Base-by-base conservation (phyloP, 495 filamentous ascomycete species). In the Podospora pseudopauciseta region DNA sequence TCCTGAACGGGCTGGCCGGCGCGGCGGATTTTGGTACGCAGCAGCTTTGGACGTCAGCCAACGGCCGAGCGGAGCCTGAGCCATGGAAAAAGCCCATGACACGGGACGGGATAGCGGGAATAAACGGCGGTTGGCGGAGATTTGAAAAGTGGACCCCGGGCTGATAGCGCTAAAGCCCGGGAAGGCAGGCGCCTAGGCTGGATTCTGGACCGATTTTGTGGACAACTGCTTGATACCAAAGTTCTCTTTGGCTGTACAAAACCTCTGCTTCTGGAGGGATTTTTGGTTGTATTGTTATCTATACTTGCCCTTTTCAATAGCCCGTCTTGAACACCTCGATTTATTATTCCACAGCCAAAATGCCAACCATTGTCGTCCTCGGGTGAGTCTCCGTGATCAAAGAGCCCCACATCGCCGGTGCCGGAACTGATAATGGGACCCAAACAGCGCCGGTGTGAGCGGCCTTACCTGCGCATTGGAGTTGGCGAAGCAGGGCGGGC, bases 381-480 rank as follows among this genome's bases (percentile, higher is more conserved):
- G 88, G 88, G 88, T 89, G 80, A 71, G 82, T 70, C 39, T 23
- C 32, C 4, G 4, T 56, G 54, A 56, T 64, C 18, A 15, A 23
- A 15, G 18, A 19, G 28, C 57, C 65, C 39, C 56, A 18, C 23
- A 62, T 58, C 39, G 23, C 55, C 15, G 55, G 55, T 58, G 55
- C 55, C 60, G 26, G 26, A 28, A 62, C 60, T 30, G 60, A 34
- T 26, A 20, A 62, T 23, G 2, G 3, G 23, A 63, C 18, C n/a
- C 60, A 13, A 28, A 20, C 70, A 97, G 95, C 55, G 96, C 95
- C 66, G 95, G 95, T 18, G 94, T 99, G 4, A 86, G 89, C 60
- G 95, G 95, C 63, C 85, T 99, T 65, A 98, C 95, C n/a, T 93
- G 91, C 9, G 95, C 96, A 7, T 86, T 96, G 44, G 79, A 92